Evolutionary conservation across 192 early-diverging fungal species (phyloP), one percentile per base, ranked within the genome.

Genomic region (Coemansia asiatica): DNA sequence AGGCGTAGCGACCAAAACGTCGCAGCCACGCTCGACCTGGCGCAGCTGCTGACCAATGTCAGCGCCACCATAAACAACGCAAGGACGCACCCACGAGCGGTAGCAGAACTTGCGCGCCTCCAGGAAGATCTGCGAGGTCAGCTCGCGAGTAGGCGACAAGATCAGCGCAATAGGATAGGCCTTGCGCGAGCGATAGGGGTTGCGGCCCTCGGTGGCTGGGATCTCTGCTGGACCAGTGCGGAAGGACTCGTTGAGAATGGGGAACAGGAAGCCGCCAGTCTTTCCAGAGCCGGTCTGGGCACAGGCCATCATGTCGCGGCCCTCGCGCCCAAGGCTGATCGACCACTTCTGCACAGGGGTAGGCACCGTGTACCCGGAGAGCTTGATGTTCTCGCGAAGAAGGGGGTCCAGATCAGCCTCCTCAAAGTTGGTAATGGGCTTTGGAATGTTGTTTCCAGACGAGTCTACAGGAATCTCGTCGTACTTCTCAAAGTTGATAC

Each of bases 401-500:
- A 96, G 89, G 25, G 87, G 84, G 83, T 96, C 95, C 66, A 98
- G 75, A 19, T 72, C 68, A n/a, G 91, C 89, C 55, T 87, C 86
- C 26, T 85, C 83, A 63, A 92, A 92, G 64, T 63, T 70, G 49
- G 72, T 75, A 29, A 92, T 86, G 10, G 87, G 82, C 66, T 87
- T 83, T 19, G 91, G 91, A 31, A 85, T 82, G 44, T 89, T 77
- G 46, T 85, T 81, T 27, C 91, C 91, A 10, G 88, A 88, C 22
- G 92, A 93, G 67, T 97, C 94, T 53, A 96, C 95, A 15, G 96
- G 96, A 44, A 98, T 98, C 80, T 98, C 93, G 66, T 97, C 95
- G 82, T 98, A 98, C 80, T 95, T 96, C 66, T 95, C 93, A 88
- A 98, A 98, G 88, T 98, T 97, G 76, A 98, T 98, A 60, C 96